These are phyloP conservation scores for Dictyostelium capitatum DNA, from an alignment of 78 protist species.

Conservation along the genomic window DNA sequence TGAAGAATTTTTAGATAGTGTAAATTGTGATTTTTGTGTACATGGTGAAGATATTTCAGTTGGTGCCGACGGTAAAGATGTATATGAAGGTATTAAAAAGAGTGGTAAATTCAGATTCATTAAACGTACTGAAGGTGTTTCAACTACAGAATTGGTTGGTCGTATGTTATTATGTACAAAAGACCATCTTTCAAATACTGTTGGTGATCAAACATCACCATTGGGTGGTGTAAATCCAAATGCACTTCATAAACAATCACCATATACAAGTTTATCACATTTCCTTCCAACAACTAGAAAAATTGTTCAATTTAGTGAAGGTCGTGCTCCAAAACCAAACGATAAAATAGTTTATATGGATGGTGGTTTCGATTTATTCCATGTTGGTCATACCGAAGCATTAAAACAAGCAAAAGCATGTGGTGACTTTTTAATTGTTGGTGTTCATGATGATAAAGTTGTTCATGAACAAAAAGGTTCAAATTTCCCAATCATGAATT, in stretches of 20 bases:
- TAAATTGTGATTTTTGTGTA: conserved; percentile 83
- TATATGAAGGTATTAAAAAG: conserved; percentile 90
- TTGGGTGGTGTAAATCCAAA: conserved; percentile 40
- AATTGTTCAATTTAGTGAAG: conserved; percentile 88
- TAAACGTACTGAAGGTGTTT: conserved; percentile 86
- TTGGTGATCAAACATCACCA: background rate
- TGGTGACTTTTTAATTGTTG: conserved; percentile 96
- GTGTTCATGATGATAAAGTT: conserved; percentile 90
- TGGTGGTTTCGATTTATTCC: conserved; percentile 97
- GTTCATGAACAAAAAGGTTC: conserved; percentile 87
- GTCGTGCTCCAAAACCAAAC: conserved; percentile 83
- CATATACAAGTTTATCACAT: conserved; percentile 87
- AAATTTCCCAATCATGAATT: conserved; percentile 96
- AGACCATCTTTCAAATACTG: conserved; percentile 66
- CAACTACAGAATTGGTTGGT: conserved; percentile 97
- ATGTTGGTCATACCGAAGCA: conserved; percentile 93
- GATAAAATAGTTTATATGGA: conserved; percentile 96
- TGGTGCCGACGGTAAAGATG: conserved; percentile 90
- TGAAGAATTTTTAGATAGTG: conserved; percentile 69
- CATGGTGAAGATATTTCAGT: conserved; percentile 93
- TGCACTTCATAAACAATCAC: conserved; percentile 46
- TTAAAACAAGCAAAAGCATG: conserved; percentile 87
- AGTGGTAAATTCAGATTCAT: conserved; percentile 88
- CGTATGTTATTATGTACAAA: conserved; percentile 96
- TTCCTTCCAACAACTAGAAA: conserved; percentile 82